Conservation (phyloP, 352 stramenopile species). For the Peronospora farinosa region DNA sequence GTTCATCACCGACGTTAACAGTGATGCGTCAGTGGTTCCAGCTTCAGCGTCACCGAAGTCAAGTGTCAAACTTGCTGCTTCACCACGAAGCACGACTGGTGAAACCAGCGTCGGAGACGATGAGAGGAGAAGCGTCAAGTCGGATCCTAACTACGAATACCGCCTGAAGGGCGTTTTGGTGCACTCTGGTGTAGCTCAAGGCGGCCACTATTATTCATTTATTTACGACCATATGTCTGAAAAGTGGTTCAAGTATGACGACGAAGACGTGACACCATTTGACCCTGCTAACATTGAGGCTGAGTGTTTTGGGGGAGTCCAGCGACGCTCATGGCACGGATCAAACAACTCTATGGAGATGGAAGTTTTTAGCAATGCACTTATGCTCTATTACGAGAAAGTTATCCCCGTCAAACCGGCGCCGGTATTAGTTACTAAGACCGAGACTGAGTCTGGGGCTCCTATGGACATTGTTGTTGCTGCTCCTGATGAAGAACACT, state of each 20-base stretch:
- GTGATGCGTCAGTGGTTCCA: conserved; percentile 20
- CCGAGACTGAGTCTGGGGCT: conserved; percentile 8
- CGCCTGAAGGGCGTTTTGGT: conserved; percentile 96
- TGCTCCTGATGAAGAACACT: conserved; percentile 37
- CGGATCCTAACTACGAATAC: conserved; percentile 94
- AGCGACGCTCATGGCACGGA: conserved; percentile 90
- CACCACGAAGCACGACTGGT: conserved; percentile 11
- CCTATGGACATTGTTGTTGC: conserved; percentile 16
- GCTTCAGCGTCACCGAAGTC: conserved; percentile 24
- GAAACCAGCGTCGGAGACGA: conserved; percentile 19
- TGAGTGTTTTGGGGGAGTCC: conserved; percentile 97
- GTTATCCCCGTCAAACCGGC: conserved; percentile 57
- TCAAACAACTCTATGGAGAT: conserved; percentile 94
- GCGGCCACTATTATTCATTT: conserved; percentile 97
- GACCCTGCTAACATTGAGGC: conserved; percentile 93
- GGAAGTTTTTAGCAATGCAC: conserved; percentile 96
- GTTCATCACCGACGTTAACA: conserved; percentile 53
- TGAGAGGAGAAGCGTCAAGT: conserved; percentile 21
- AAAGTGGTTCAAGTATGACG: conserved; percentile 99
- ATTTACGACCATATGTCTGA: conserved; percentile 85
- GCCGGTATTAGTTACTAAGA: conserved; percentile 10
- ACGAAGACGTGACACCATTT: conserved; percentile 98
- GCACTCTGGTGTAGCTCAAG: conserved; percentile 96
- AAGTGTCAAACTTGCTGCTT: conserved; percentile 19
- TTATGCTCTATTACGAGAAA: conserved; percentile 99